Evolutionary conservation across 1,139 yeast genomes (phyloP), one percentile per base, ranked within the genome.

Genomic region (Yamadazyma sp.): DNA sequence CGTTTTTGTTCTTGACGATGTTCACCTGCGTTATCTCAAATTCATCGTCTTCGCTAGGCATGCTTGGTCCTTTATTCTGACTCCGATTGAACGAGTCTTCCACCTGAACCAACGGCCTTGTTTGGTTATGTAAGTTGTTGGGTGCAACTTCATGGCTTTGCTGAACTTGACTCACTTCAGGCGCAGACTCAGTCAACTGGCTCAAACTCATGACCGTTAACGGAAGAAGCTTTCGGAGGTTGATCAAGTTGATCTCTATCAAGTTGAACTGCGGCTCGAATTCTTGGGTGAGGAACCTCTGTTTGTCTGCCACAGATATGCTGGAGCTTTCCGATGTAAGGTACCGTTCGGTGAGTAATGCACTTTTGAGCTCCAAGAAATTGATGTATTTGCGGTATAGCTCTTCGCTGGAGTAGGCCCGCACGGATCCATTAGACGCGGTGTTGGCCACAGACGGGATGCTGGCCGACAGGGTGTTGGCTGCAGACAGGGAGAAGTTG

Each of bases 241-340:
- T 17, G 1, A 17, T 18, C 8, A 44, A 27, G 17, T 33, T 38
- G 30, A 28, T 16, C 23, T 37, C 50, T n/a, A 36, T 43, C 39
- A 11, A 22, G 12, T 32, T 40, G 40, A 27, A 63, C 26, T 27
- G 9, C 0, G 64, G 62, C 9, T 49, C 48, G 37, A 58, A 61
- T 16, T 37, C 51, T n/a, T 44, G 44, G 17, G 41, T 39, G 17
- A 61, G 53, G 48, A 62, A 62, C 18, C 50, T 47, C 27, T 57
- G 51, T 41, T 67, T 67, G 10, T 59, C 62, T 41, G 66, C 71
- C 7, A 61, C 46, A 2, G 72, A 64, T 10, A 65, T 56, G n/a
- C 67, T 58, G 1, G 70, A 59, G 4, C 70, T 64, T 43, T 65
- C 70, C 38, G 56, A 63, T 5, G 57, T 55, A 5, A 50, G 39